Conservation (phyloP, 2,329 filamentous ascomycete genomes). For the Aspergillus uvarum region DNA sequence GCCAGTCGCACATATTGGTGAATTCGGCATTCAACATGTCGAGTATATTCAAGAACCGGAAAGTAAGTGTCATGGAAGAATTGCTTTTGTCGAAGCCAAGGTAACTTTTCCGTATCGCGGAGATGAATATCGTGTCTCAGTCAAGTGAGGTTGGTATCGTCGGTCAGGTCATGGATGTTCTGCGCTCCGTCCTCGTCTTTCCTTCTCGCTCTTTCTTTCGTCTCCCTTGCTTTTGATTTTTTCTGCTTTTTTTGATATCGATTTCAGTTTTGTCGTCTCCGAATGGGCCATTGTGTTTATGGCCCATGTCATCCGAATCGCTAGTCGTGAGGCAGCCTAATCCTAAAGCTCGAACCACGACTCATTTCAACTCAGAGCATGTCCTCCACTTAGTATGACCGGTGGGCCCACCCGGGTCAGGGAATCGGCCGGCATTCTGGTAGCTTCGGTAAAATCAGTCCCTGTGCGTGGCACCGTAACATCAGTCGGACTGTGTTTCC, state of each 20-base stretch:
- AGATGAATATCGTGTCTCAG: not conserved
- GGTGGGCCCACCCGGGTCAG: conserved; percentile 40
- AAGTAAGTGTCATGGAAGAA: conserved; percentile 6
- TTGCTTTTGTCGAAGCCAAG: conserved; percentile 4
- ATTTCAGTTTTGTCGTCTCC: not conserved
- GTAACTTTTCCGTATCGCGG: conserved; percentile 2
- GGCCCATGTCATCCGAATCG: not conserved
- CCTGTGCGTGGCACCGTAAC: conserved; percentile 31
- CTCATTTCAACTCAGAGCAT: conserved; percentile 24
- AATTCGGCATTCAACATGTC: not conserved
- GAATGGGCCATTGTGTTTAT: not conserved
- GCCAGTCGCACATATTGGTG: not conserved
- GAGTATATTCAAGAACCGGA: conserved; percentile 7
- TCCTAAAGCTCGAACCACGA: not conserved
- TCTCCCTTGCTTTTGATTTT: not conserved
- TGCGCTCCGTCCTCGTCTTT: not conserved
- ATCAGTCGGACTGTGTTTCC: conserved; percentile 43
- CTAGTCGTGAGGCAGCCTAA: not conserved
- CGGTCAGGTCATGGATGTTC: not conserved
- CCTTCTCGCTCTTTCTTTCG: not conserved
- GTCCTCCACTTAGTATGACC: conserved; percentile 43
- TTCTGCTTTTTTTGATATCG: not conserved
- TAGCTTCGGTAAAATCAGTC: conserved; percentile 33
- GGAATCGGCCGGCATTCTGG: conserved; percentile 32
- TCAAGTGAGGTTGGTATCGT: not conserved